These are phyloP conservation scores for Pseudogymnoascus sp. DNA, from an alignment of 2,329 filamentous ascomycete genomes.

Conservation along the genomic window DNA sequence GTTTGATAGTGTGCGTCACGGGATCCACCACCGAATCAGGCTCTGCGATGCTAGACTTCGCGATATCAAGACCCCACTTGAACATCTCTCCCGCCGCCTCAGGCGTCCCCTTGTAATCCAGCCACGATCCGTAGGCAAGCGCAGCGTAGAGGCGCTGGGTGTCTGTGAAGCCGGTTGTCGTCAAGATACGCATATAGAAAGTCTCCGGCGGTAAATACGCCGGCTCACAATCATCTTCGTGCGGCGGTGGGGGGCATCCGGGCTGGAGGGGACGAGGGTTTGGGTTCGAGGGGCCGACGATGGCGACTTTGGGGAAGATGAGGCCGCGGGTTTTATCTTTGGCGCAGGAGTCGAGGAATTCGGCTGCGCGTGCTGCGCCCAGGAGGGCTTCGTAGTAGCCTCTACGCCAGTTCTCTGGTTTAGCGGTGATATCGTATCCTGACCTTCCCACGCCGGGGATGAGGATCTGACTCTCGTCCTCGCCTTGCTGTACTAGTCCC, in stretches of 20 bases:
- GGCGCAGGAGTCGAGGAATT: constrained; percentile 76
- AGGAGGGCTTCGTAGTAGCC: constrained; percentile 83
- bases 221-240: constrained; percentile 67
- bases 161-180: constrained; percentile 71
- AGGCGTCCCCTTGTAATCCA: constrained; percentile 66
- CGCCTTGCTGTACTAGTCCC: constrained; percentile 47
- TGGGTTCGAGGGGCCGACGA: constrained; percentile 80
- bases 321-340: constrained; percentile 59
- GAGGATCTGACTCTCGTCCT: constrained; percentile 47
- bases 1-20: constrained; percentile 58
- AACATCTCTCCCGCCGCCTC: constrained; percentile 67
- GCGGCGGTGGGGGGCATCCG: constrained; percentile 56
- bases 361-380: constrained; percentile 67
- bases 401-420: constrained; percentile 59
- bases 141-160: constrained; percentile 76
- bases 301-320: constrained; percentile 64
- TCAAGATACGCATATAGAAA: constrained; percentile 77
- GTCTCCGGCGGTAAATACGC: constrained; percentile 66
- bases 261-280: constrained; percentile 66
- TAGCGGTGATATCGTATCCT: constrained; percentile 60
- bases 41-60: constrained; percentile 49
- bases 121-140: constrained; percentile 75
- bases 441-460: constrained; percentile 50
- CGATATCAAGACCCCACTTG: constrained; percentile 69
- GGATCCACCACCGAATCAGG: constrained; percentile 49